Evolutionary conservation across 2,329 filamentous ascomycete genomes (phyloP).

Genomic region (Cladosporium sp.): DNA sequence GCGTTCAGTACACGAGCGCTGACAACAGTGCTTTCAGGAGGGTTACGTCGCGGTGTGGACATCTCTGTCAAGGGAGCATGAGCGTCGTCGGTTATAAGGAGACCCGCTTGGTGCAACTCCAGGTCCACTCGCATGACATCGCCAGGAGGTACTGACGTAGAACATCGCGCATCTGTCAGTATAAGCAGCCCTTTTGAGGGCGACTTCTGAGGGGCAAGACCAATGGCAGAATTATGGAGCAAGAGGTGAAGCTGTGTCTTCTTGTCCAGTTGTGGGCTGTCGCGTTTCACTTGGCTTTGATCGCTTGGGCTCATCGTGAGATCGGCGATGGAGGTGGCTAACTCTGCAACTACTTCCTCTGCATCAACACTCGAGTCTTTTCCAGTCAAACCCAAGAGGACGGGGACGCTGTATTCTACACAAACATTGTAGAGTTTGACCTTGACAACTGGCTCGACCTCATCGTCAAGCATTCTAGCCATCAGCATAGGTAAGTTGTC

Average conservation of each 20-base stretch:
- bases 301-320: conserved; percentile 35
- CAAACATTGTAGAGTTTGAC: conserved; percentile 79
- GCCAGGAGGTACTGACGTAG: conserved; percentile 62
- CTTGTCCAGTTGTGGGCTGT: conserved; percentile 22
- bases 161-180: conserved; percentile 70
- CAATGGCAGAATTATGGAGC: conserved; percentile 75
- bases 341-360: conserved; percentile 64
- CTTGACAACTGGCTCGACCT: conserved; percentile 87
- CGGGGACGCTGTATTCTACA: conserved; percentile 84
- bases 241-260: conserved; percentile 65
- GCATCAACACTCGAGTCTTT: conserved; percentile 41
- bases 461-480: conserved; percentile 85
- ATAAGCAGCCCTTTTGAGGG: conserved; percentile 74
- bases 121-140: conserved; percentile 60
- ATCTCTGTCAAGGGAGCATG: conserved; percentile 41
- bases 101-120: conserved; percentile 72
- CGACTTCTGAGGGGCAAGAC: conserved; percentile 74
- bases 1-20: conserved; percentile 35
- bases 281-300: background rate
- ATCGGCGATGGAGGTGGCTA: conserved; percentile 68
- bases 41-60: background rate
- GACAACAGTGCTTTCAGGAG: conserved; percentile 18
- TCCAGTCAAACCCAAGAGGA: conserved; percentile 73
- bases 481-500: conserved; percentile 66
- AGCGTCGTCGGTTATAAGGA: conserved; percentile 76